Evolutionary conservation across 768 basidiomycete genomes (phyloP), one percentile per base, ranked within the genome.

Genomic region (Pluteus cervinus): DNA sequence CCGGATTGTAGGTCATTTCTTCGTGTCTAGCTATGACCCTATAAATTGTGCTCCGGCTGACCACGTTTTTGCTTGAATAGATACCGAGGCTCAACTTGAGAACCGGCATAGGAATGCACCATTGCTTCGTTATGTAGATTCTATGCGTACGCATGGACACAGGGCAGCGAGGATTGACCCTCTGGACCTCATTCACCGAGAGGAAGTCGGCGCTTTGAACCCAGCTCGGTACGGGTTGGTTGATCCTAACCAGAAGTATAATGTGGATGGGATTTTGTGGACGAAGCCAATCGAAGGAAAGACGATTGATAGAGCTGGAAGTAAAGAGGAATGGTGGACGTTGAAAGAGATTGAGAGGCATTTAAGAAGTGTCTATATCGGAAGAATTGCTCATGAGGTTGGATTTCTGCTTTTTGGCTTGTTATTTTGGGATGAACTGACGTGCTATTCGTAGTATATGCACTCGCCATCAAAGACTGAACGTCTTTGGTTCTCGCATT

Each of bases 111-210:
- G 55, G 3, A 91, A 93, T 48, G 88, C 89, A 0, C 66, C 86
- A 3, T 65, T 96, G 12, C 63, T 93, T 29, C 83, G 92, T 23
- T 93, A 91, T 53, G 86, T 91, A 8, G 92, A 94, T 54, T 82
- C 85, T 2, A 72, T 94, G 48, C 75, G 90, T n/a, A 80, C 70
- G 0, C 86, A 90, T 46, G 86, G 84, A 0, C 89, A 91, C 51
- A 76, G 87, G 21, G 87, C 88, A 3, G 88, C 89, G 0, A 69
- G 74, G 29, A 85, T 94, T 28, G 91, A 96, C 53, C 91, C 92
- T 0, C 63, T 94, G 24, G 89, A 91, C 57, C 61, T 94, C 36
- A 81, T 94, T 21, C 81, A 86, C 37, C 78, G 91, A 11, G 88
- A 91, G 49, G 79, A 88, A 47, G 71, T 75, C 0, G 79, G 71